phyloP scores from a whole-genome alignment of 164 flowering plant genomes.

The Chloranthus sessilifolius region DNA sequence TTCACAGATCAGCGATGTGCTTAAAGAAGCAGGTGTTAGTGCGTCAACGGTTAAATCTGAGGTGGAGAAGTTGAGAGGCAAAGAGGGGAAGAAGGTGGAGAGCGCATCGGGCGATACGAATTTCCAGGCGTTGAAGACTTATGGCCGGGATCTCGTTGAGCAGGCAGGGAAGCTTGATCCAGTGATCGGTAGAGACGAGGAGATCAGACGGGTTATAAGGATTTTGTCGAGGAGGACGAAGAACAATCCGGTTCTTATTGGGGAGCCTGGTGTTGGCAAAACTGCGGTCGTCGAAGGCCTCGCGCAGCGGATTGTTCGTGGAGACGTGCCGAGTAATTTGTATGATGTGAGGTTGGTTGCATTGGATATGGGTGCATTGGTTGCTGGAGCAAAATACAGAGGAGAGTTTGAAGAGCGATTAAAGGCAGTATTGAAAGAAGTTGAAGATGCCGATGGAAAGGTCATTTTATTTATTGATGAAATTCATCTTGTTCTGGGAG shows the following conservation, averaged over 20 bases:
- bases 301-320: conserved; percentile 77
- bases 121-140: conserved; percentile 79
- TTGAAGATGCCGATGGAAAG: conserved; percentile 78
- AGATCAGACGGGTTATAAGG: conserved; percentile 66
- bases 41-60: conserved; percentile 52
- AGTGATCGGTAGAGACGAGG: conserved; percentile 85
- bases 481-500: conserved; percentile 78
- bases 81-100: conserved; percentile 78
- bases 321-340: conserved; percentile 80
- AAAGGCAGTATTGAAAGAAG: conserved; percentile 75
- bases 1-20: conserved; percentile 62
- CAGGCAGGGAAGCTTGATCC: conserved; percentile 86
- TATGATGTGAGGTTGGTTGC: conserved; percentile 74
- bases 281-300: conserved; percentile 88
- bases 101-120: conserved; percentile 79
- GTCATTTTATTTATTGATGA: conserved; percentile 83
- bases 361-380: conserved; percentile 77
- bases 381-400: conserved; percentile 76
- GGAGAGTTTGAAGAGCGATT: conserved; percentile 86
- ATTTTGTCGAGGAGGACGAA: conserved; percentile 77
- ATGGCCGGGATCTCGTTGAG: conserved; percentile 84
- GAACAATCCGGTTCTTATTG: conserved; percentile 85
- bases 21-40: conserved; percentile 73
- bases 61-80: conserved; percentile 79
- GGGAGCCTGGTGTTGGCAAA: conserved; percentile 90